phyloP scores from a whole-genome alignment of 768 basidiomycete genomes.

The Leccinum arenicola region DNA sequence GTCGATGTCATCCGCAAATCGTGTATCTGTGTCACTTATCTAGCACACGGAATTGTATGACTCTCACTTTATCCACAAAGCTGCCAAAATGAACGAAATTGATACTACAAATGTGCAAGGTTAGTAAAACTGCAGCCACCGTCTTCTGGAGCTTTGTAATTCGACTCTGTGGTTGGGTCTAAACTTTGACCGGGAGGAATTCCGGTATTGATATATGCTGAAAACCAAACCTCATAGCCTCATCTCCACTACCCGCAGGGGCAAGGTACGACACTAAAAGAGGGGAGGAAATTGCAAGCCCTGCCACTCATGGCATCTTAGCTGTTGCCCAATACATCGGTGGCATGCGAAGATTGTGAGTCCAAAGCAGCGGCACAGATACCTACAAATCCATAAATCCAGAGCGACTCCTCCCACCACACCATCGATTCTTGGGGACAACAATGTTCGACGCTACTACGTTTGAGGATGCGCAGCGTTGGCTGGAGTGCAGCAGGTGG shows the following conservation, averaged over 20 bases:
- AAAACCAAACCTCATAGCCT: too few relatives aligned
- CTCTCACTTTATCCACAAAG: not conserved
- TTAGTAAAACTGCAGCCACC: not conserved
- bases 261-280: not conserved
- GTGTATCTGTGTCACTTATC: not conserved
- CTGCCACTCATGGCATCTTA: not conserved
- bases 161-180: not conserved
- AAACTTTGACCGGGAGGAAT: not conserved
- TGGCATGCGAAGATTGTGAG: not conserved
- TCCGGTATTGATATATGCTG: too few relatives aligned
- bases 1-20: not conserved
- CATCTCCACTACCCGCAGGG: too few relatives aligned
- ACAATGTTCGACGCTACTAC: conserved; percentile 18
- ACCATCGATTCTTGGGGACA: too few relatives aligned
- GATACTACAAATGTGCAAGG: not conserved
- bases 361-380: not conserved
- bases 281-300: too few relatives aligned
- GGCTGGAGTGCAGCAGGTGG: conserved; percentile 59
- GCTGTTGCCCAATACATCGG: not conserved
- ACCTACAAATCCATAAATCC: too few relatives aligned
- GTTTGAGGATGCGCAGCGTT: conserved; percentile 68
- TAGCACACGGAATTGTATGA: not conserved
- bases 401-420: too few relatives aligned
- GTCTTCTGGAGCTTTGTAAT: not conserved
- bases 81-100: not conserved